A percentile compares a stretch with the other conserved stretches of the same genome.
These are phyloP conservation scores for Phoenix roebelenii DNA, from an alignment of 176 grass and related monocot species.

Conservation along the genomic window DNA sequence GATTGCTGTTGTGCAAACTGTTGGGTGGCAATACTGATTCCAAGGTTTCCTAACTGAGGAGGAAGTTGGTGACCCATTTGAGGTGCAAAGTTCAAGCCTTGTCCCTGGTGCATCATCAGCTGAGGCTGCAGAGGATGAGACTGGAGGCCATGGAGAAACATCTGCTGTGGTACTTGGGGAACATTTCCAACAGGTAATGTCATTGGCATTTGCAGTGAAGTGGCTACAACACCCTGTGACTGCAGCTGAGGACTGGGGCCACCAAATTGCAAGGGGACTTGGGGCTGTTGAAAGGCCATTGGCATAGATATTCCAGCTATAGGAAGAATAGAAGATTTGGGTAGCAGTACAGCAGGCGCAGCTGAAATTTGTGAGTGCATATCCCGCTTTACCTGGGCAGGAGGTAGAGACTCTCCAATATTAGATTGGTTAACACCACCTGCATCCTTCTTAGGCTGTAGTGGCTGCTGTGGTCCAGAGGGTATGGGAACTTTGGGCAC, in stretches of 20 bases:
- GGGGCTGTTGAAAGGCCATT: conserved; percentile 36
- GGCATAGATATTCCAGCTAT: conserved; percentile 9
- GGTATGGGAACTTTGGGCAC: conserved; percentile 27
- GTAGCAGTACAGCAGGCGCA: neutral
- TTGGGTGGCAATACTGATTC: conserved; percentile 18
- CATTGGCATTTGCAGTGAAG: conserved; percentile 74
- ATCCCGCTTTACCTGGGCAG: conserved; percentile 4
- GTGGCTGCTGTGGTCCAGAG: conserved; percentile 36
- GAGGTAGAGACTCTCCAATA: neutral
- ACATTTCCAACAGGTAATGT: conserved; percentile 37
- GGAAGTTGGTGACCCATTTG: conserved; percentile 29
- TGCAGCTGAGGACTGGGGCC: conserved; percentile 37
- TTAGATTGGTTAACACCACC: conserved; percentile 32
- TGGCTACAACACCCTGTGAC: conserved; percentile 42
- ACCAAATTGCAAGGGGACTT: conserved; percentile 53
- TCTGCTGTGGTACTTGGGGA: conserved; percentile 45
- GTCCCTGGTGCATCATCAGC: conserved; percentile 68
- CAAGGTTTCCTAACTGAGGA: conserved; percentile 52
- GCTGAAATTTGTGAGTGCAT: neutral
- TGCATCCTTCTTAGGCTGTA: conserved; percentile 11
- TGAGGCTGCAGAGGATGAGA: conserved; percentile 47
- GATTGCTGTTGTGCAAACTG: conserved; percentile 49
- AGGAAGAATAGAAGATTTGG: conserved; percentile 18
- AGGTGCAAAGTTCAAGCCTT: conserved; percentile 45
- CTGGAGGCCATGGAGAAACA: conserved; percentile 54